These are phyloP conservation scores for Candida awuae DNA, from an alignment of 805 yeast genomes.

Conservation along the genomic window DNA sequence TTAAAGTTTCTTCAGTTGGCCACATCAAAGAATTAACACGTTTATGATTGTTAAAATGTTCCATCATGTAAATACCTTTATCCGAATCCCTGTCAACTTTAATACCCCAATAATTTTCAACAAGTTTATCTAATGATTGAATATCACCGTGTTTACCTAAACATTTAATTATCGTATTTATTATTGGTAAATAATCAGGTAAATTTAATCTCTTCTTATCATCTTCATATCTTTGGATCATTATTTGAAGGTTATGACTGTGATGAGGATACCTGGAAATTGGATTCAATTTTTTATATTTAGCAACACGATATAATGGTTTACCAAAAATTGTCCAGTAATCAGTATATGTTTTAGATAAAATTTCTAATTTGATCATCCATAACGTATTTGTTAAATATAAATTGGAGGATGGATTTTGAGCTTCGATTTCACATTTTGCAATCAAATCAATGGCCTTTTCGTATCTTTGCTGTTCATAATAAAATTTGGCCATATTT, in stretches of 20 bases:
- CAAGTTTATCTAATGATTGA: constrained; percentile 18
- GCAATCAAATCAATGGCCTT: constrained; percentile 18
- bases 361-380: constrained; percentile 19
- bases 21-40: constrained; percentile 12
- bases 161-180: constrained; percentile 5
- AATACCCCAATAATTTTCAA: constrained; percentile 25
- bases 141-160: constrained; percentile 25
- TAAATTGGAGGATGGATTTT: constrained; percentile 3
- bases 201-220: background rate
- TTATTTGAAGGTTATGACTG: constrained; percentile 5
- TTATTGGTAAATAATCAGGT: background rate
- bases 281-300: background rate
- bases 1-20: constrained; percentile 23
- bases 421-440: constrained; percentile 15
- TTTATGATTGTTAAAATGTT: constrained; percentile 7
- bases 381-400: constrained; percentile 20
- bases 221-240: constrained; percentile 6
- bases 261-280: constrained; percentile 6
- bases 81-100: constrained; percentile 4
- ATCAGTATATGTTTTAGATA: constrained; percentile 19
- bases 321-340: constrained; percentile 22
- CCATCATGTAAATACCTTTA: constrained; percentile 1
- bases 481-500: constrained; percentile 17
- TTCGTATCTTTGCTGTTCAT: constrained; percentile 12
- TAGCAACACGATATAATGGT: constrained; percentile 2